Percentiles rank a stretch among this genome's conserved stretches.
Conservation (phyloP, 1,284 basidiomycete species). For the Sutorius eximius region DNA sequence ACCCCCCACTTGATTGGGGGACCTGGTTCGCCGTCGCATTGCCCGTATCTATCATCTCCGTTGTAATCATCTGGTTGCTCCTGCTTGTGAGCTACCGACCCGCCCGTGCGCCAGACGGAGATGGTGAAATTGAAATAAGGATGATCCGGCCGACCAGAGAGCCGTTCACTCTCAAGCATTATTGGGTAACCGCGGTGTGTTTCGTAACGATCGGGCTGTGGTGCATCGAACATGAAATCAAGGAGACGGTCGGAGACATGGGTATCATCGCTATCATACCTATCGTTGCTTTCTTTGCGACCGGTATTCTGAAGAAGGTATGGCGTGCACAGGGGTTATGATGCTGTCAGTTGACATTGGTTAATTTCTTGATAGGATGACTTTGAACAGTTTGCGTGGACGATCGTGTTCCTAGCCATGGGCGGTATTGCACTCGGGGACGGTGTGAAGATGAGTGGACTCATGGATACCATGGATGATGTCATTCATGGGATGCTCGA, state of each 20-base stretch:
- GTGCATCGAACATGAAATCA: conserved; percentile 87
- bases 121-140: conserved; percentile 80
- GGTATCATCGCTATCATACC: conserved; percentile 95
- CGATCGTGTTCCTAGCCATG: conserved; percentile 96
- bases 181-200: conserved; percentile 87
- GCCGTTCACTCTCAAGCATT: conserved; percentile 81
- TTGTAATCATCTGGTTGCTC: conserved; percentile 89
- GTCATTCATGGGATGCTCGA: conserved; percentile 70
- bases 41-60: conserved; percentile 84
- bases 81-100: conserved; percentile 84
- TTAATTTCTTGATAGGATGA: conserved; percentile 65
- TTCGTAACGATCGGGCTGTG: conserved; percentile 87
- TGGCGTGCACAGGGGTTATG: not conserved
- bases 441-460: conserved; percentile 87
- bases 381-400: conserved; percentile 94
- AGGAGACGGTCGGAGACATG: conserved; percentile 90
- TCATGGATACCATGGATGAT: conserved; percentile 77
- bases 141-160: conserved; percentile 82
- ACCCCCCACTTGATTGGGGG: conserved; percentile 84
- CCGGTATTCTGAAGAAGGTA: conserved; percentile 92
- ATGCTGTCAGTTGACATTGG: not conserved
- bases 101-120: conserved; percentile 67
- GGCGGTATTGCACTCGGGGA: conserved; percentile 96
- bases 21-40: conserved; percentile 94
- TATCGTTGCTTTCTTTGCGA: conserved; percentile 92